A percentile compares a stretch with the other conserved stretches of the same genome.
Conservation (phyloP, 768 basidiomycete genomes). For the Cantharellus anzutake region DNA sequence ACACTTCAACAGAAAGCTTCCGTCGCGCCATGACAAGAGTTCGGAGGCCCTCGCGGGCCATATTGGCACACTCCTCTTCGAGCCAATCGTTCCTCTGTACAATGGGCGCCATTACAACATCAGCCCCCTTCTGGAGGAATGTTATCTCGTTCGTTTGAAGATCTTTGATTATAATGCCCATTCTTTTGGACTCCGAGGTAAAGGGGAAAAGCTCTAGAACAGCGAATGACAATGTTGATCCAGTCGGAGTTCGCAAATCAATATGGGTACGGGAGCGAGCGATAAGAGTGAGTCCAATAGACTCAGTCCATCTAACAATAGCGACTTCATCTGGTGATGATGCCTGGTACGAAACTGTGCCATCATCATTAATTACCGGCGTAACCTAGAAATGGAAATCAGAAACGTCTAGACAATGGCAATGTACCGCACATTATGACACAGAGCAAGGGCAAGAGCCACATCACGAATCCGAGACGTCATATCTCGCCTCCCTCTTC, state of each 20-base stretch:
- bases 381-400: constrained; percentile 45
- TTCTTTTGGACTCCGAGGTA: constrained; percentile 95
- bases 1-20: constrained; percentile 46
- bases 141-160: constrained; percentile 51
- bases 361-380: constrained; percentile 87
- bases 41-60: constrained; percentile 90
- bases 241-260: constrained; percentile 54
- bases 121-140: constrained; percentile 93
- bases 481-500: constrained; percentile 82
- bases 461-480: constrained; percentile 84
- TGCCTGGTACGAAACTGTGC: constrained; percentile 89
- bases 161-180: constrained; percentile 93
- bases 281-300: constrained; percentile 75
- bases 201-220: constrained; percentile 94
- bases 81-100: constrained; percentile 98
- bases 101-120: constrained; percentile 92
- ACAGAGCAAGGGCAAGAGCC: constrained; percentile 80
- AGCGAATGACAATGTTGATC: constrained; percentile 48
- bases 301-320: constrained; percentile 93
- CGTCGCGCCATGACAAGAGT: constrained; percentile 88
- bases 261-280: constrained; percentile 86
- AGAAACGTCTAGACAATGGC: not conserved
- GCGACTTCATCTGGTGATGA: constrained; percentile 98
- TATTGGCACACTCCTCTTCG: constrained; percentile 95
- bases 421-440: constrained; percentile 62